Evolutionary conservation across 495 filamentous ascomycete species (phyloP).

Genomic region (Neurospora sp.): DNA sequence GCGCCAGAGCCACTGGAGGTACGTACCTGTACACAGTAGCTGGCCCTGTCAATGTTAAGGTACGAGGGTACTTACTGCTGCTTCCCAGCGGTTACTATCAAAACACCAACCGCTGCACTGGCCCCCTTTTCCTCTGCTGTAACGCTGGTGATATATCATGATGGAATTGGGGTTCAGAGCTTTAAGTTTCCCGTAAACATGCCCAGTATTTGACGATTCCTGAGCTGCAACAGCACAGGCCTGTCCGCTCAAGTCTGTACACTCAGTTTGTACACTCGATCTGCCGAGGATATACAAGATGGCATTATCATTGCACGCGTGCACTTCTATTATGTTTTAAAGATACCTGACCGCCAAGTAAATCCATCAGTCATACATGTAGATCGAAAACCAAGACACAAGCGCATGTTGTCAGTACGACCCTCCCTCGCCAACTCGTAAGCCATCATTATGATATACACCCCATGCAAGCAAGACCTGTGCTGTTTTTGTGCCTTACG

Average conservation of each 20-base stretch:
- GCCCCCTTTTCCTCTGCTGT: neutral
- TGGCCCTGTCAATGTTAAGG: too few species aligned
- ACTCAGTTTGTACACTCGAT: neutral
- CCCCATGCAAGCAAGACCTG: constrained; percentile 12
- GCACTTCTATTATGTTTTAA: neutral
- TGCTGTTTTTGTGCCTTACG: constrained; percentile 13
- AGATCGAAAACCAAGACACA: neutral
- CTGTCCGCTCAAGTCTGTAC: neutral
- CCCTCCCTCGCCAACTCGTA: constrained; percentile 8
- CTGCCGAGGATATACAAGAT: neutral
- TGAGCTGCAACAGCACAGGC: neutral
- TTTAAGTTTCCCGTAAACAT: neutral
- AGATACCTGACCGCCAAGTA: neutral
- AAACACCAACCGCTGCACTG: neutral
- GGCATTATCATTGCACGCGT: neutral
- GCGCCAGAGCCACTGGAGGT: neutral
- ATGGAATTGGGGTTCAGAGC: neutral
- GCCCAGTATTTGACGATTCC: neutral
- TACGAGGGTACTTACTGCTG: neutral
- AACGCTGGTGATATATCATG: neutral
- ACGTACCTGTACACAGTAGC: neutral
- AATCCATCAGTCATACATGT: neutral
- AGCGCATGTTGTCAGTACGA: neutral
- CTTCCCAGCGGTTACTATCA: neutral
- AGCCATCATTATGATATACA: constrained; percentile 19